phyloP scores from a whole-genome alignment of 495 filamentous ascomycete species.

The Neurospora tetraspora region DNA sequence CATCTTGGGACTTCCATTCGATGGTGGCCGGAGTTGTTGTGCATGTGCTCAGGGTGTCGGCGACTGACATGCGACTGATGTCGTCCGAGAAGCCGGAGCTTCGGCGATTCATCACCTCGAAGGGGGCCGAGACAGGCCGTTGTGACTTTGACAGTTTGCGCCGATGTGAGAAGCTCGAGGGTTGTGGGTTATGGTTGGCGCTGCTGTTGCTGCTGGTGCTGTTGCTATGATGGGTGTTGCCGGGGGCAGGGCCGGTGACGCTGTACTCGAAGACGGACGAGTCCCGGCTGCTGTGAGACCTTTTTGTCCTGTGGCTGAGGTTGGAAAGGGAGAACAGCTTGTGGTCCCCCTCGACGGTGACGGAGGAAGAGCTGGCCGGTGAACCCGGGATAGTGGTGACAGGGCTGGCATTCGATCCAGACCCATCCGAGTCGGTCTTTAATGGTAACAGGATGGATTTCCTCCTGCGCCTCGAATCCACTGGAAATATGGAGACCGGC shows the following conservation, averaged over 20 bases:
- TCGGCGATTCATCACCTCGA: slow-evolving; percentile 10
- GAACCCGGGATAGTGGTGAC: slow-evolving; percentile 12
- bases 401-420: slow-evolving; percentile 12
- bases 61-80: slow-evolving; percentile 13
- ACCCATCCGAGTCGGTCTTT: slow-evolving; percentile 6
- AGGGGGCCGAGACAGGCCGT: slow-evolving; percentile 10
- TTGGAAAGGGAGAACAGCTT: slow-evolving; percentile 18
- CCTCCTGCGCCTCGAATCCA: slow-evolving; percentile 7
- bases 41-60: slow-evolving; percentile 12
- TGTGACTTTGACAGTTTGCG: slow-evolving; percentile 18
- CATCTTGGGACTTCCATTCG: slow-evolving; percentile 30
- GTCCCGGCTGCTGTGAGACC: slow-evolving; percentile 15
- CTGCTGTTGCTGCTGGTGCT: slow-evolving; percentile 4
- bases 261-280: neutral
- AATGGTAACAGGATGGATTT: slow-evolving; percentile 1
- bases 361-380: slow-evolving; percentile 10
- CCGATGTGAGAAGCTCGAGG: neutral
- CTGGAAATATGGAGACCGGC: neutral
- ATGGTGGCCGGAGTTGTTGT: slow-evolving; percentile 6
- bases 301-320: slow-evolving; percentile 12
- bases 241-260: slow-evolving; percentile 2
- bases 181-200: neutral
- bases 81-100: slow-evolving; percentile 20
- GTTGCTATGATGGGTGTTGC: neutral
- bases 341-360: slow-evolving; percentile 9